Conservation (phyloP, 257 asterid species). For the Ophiorrhiza pumila region DNA sequence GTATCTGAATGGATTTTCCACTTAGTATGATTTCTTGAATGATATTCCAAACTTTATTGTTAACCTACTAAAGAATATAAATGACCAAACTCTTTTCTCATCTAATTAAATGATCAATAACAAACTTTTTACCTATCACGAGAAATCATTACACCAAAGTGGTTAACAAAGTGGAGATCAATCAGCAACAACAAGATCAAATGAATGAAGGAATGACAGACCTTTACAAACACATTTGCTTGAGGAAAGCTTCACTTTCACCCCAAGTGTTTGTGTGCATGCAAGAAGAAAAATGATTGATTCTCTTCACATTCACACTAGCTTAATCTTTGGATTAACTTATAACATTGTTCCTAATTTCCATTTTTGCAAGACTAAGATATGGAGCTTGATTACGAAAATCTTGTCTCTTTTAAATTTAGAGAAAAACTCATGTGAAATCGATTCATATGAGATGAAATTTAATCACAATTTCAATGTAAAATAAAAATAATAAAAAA, state of each 20-base stretch:
- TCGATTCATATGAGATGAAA: too few relatives aligned
- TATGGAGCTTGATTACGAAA: neutral
- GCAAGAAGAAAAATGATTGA: conserved; percentile 21
- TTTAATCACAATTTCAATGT: too few relatives aligned
- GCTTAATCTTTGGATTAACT: neutral
- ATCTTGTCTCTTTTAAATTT: too few relatives aligned
- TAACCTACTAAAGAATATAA: conserved; percentile 27
- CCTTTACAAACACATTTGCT: conserved; percentile 16
- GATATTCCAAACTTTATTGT: conserved; percentile 19
- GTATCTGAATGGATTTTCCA: neutral
- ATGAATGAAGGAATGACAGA: conserved; percentile 4
- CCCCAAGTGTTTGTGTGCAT: conserved; percentile 17
- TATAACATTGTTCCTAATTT: neutral
- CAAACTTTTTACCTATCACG: conserved; percentile 19
- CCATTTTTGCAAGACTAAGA: neutral
- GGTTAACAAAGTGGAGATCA: conserved; percentile 28
- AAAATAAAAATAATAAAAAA: too few relatives aligned
- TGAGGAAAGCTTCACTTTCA: conserved; percentile 34
- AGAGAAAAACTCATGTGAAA: too few relatives aligned
- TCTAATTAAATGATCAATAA: conserved; percentile 16
- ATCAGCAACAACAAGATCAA: conserved; percentile 11
- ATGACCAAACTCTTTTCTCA: conserved; percentile 13
- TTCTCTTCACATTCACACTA: neutral
- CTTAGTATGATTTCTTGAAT: conserved; percentile 8
- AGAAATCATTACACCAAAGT: conserved; percentile 19